These are phyloP conservation scores for Salmacisia buchloeana DNA, from an alignment of 1,284 basidiomycete species.

Conservation along the genomic window DNA sequence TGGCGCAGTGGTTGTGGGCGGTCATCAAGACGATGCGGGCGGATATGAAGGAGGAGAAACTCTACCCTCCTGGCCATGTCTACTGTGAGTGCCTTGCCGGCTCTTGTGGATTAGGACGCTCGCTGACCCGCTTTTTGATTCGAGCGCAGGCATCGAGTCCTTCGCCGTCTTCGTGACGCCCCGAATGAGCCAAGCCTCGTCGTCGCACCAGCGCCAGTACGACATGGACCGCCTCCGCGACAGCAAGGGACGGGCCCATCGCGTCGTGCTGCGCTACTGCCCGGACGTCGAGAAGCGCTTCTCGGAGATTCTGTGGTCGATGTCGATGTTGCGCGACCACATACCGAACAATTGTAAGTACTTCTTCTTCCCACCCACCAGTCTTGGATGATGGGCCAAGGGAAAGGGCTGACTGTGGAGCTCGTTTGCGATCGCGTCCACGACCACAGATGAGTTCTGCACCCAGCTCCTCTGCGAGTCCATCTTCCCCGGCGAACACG, in stretches of 20 bases:
- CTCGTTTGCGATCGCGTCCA: neutral
- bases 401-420: neutral
- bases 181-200: slow-evolving; percentile 13
- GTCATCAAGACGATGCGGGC: slow-evolving; percentile 45
- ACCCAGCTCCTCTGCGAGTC: slow-evolving; percentile 33
- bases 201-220: slow-evolving; percentile 11
- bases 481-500: slow-evolving; percentile 16
- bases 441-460: slow-evolving; percentile 29
- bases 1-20: slow-evolving; percentile 39
- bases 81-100: slow-evolving; percentile 15
- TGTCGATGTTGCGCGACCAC: slow-evolving; percentile 39
- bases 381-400: neutral
- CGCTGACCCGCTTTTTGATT: neutral
- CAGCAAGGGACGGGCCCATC: slow-evolving; percentile 45
- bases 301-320: slow-evolving; percentile 53
- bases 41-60: slow-evolving; percentile 31
- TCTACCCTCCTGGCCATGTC: slow-evolving; percentile 41
- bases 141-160: slow-evolving; percentile 22
- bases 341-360: slow-evolving; percentile 36
- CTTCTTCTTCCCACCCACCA: neutral
- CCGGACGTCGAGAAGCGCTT: slow-evolving; percentile 55
- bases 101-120: neutral
- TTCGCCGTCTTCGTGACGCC: slow-evolving; percentile 38
- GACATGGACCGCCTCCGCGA: neutral
- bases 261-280: slow-evolving; percentile 54